Evolutionary conservation across 768 basidiomycete species (phyloP).

Genomic region (Leccinum rimulosum): DNA sequence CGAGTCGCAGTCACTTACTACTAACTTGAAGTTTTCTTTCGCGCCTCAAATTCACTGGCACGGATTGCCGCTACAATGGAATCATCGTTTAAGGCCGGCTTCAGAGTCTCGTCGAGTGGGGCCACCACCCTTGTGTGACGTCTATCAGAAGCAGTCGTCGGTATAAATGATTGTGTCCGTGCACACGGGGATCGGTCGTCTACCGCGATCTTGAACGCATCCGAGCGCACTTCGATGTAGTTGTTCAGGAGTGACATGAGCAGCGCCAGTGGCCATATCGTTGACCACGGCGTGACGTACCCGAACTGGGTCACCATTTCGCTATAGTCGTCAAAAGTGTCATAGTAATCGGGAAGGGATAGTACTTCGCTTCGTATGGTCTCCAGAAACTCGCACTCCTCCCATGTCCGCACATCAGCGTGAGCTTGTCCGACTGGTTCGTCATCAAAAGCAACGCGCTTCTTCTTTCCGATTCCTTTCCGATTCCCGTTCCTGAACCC

Average conservation of each 20-base stretch:
- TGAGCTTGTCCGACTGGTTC: constrained; percentile 38
- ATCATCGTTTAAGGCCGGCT: no score
- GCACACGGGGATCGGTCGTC: constrained; percentile 82
- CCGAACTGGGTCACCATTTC: constrained; percentile 98
- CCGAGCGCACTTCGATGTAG: constrained; percentile 84
- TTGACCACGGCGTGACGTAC: constrained; percentile 87
- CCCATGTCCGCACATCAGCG: constrained; percentile 38
- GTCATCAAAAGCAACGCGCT: constrained; percentile 71
- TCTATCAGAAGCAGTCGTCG: no score
- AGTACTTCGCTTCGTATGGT: constrained; percentile 67
- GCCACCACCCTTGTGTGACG: no score
- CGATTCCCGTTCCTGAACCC: constrained; percentile 24
- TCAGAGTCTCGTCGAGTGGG: no score
- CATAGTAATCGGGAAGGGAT: constrained; percentile 69
- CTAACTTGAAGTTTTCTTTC: no score
- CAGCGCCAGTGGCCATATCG: constrained; percentile 82
- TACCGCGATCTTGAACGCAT: constrained; percentile 93
- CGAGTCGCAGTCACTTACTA: no score
- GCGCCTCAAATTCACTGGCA: no score
- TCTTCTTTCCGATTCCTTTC: constrained; percentile 43
- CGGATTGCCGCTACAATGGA: no score
- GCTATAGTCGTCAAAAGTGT: constrained; percentile 82
- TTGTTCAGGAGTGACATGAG: constrained; percentile 87
- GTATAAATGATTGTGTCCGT: constrained; percentile 65
- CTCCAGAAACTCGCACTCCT: constrained; percentile 80